Evolutionary conservation across 176 grass and related monocot species (phyloP), one percentile per base, ranked within the genome.

Genomic region (Phragmites australis): DNA sequence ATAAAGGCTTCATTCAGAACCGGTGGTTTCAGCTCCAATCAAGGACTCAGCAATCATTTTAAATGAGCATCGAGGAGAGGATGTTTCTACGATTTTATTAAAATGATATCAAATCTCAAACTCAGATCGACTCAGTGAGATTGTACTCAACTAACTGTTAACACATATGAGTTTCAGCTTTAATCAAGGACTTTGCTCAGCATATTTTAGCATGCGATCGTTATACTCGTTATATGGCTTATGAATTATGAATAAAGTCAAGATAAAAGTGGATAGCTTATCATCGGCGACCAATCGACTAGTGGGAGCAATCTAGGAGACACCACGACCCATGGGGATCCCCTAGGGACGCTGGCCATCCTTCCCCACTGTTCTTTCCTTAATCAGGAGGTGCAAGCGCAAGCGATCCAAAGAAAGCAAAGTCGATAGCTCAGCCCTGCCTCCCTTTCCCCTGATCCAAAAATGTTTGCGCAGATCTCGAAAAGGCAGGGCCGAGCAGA

Each of bases 381-480:
- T 89, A 89, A 89, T 57, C 77, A 89, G 77, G 77, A 65, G 82
- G 76, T 60, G 81, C 87, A 88, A 74, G 32, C 9, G 81, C 87
- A 88, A 74, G 32, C 9, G 27, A 66, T 39, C 53, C 42, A 26
- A 3, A 68, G 43, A 73, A 78, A 54, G 39, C 56, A 65, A 79
- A 27, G 76, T 30, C 11, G 31, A 22, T 6, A 22, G 41, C 49
- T 56, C 84, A 37, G 34, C 34, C 80, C 47, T 67, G 21, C 50
- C 59, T 46, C 0, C 12, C 25, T 66, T 45, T 53, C 21, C 32
- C 55, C 34, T 23, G 45, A 64, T 53, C 75, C 68, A 65, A 73
- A n/a, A 88, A 32, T 21, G 41, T 48, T 25, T 27, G 40, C 15
- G 52, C 65, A 72, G 47, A 56, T 72, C 29, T 5, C 9, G 14